Evolutionary conservation across 176 grass and related monocot species (phyloP), one percentile per base, ranked within the genome.

Genomic region (Carex littledalei): DNA sequence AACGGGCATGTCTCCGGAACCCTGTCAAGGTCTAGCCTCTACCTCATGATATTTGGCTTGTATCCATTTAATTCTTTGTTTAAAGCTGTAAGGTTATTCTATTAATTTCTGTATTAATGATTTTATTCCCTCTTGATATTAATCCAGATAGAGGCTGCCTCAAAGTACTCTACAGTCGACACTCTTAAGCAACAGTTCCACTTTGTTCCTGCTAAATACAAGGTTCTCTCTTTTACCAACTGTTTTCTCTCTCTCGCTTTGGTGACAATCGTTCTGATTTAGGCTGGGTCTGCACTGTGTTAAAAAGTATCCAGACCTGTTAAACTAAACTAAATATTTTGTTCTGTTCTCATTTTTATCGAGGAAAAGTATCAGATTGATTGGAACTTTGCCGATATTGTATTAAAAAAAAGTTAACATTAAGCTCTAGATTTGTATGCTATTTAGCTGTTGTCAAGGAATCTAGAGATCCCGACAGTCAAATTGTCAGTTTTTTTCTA

Each of bases 141-240:
- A 60, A 31, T 81, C n/a, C 86, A 94, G 92, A 89, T 98, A 45
- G 92, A 98, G 71, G 79, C 87, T 21, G 60, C 85, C 32, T 88
- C 91, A 12, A 98, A 98, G 87, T 98, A 98, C 87, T 98, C 95
- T 73, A 93, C 91, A 21, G 93, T 98, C 29, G 93, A 93, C 69
- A 94, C 93, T 56, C 92, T 98, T 80, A 93, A 87, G 79, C 92
- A 98, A 82, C 91, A 94, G 34, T 92, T 87, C 31, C 87, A 79
- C 58, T 81, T 98, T 13, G 84, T 93, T 86, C 91, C 95, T 86
- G 89, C 92, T 71, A 86, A 87, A 31, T 89, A 91, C 76, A 94
- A 98, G 95, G 93, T 94, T 65, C 41, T 4, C 32, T 52, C 18
- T 80, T 81, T 52, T 26, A 67, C 9, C 18, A 55, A 56, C 21